Percentiles rank a stretch among this genome's conserved stretches.
Evolutionary conservation across 1,139 yeast species (phyloP).

Genomic region (Suhomyces coccinellae): DNA sequence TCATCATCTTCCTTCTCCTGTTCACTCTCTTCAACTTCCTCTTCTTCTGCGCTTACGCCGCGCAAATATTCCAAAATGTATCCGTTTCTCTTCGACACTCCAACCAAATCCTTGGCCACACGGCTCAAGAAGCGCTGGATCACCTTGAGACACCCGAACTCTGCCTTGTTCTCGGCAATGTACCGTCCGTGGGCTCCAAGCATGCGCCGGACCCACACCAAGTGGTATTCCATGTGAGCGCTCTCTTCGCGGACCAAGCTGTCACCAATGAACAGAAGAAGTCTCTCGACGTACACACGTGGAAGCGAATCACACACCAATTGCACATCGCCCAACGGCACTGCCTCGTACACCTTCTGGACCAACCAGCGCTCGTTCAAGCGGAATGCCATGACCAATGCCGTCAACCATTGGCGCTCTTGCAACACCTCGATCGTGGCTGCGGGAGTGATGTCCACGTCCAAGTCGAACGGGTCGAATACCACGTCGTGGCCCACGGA

Average conservation of each 20-base stretch:
- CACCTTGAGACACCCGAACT: constrained; percentile 67
- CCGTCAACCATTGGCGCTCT: constrained; percentile 73
- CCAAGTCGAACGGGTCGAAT: constrained; percentile 95
- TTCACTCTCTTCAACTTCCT: constrained; percentile 15
- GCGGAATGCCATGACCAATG: constrained; percentile 91
- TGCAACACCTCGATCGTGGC: constrained; percentile 60
- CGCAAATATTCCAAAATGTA: constrained; percentile 49
- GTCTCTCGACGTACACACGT: constrained; percentile 65
- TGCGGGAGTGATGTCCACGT: constrained; percentile 86
- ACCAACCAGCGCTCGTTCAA: constrained; percentile 78
- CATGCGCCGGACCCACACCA: constrained; percentile 75
- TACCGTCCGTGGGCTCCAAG: constrained; percentile 76
- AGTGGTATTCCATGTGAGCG: constrained; percentile 80
- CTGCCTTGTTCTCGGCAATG: constrained; percentile 62
- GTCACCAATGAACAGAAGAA: constrained; percentile 71
- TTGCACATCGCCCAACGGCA: constrained; percentile 74
- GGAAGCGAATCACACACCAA: constrained; percentile 72
- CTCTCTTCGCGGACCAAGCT: constrained; percentile 59
- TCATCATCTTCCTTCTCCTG: constrained; percentile 18
- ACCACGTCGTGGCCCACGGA: constrained; percentile 73
- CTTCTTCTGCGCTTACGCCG: constrained; percentile 20
- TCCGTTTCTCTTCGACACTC: constrained; percentile 54
- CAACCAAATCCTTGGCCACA: constrained; percentile 71
- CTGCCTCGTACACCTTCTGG: constrained; percentile 68
- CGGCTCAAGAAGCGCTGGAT: constrained; percentile 75